These are phyloP conservation scores for Aspergillus ochraceoroseus DNA, from an alignment of 2,329 filamentous ascomycete genomes.

Conservation along the genomic window DNA sequence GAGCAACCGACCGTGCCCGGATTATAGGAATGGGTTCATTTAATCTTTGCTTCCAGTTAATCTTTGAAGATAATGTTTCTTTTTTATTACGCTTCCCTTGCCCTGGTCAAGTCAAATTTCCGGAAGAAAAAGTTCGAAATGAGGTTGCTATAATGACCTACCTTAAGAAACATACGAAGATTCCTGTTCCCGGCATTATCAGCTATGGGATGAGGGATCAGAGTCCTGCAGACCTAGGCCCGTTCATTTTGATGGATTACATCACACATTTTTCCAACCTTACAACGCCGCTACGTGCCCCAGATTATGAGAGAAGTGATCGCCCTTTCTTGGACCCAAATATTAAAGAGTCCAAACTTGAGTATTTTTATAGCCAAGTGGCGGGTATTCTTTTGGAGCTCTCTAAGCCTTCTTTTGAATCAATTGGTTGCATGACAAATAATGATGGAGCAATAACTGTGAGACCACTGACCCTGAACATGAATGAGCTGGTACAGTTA, in stretches of 20 bases:
- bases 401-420: slow-evolving; percentile 29
- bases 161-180: slow-evolving; percentile 19
- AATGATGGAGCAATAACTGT: slow-evolving; percentile 23
- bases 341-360: slow-evolving; percentile 14
- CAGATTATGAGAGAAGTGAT: too few relatives aligned
- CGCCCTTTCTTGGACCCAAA: slow-evolving; percentile 19
- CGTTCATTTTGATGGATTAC: slow-evolving; percentile 26
- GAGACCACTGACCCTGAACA: slow-evolving; percentile 41
- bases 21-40: too few relatives aligned
- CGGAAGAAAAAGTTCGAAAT: slow-evolving; percentile 20
- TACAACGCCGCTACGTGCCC: slow-evolving; percentile 18
- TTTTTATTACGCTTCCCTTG: too few relatives aligned
- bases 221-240: slow-evolving; percentile 11
- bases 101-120: too few relatives aligned
- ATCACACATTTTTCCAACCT: slow-evolving; percentile 18
- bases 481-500: slow-evolving; percentile 38
- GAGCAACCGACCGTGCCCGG: too few relatives aligned
- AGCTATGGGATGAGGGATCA: slow-evolving; percentile 3
- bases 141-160: slow-evolving; percentile 24
- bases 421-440: slow-evolving; percentile 38
- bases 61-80: too few relatives aligned
- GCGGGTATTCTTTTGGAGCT: slow-evolving; percentile 29
- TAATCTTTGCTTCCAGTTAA: too few relatives aligned
- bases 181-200: slow-evolving; percentile 21
- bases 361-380: slow-evolving; percentile 17